Base-by-base conservation (phyloP, 2,329 filamentous ascomycete genomes). In the Gnomoniopsis sp. region DNA sequence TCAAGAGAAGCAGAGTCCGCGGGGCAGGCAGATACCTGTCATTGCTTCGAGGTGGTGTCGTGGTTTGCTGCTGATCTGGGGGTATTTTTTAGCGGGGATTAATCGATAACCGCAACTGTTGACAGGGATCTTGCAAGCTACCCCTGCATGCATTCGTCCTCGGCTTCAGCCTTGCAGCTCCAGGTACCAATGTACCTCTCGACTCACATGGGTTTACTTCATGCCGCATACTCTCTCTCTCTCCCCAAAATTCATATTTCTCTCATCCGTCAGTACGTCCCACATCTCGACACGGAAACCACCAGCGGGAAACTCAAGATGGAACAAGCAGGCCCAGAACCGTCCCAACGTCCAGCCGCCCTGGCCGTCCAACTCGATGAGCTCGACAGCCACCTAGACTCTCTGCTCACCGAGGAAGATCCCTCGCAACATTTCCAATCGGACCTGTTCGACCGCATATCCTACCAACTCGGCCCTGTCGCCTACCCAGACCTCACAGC, bases 331-430 rank as follows among this genome's bases (percentile, higher is more conserved):
- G 59, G 59, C 26, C 15, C 51, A n/a, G 56, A 47, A 41, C 46
- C 44, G 14, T 33, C 56, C 26, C 21, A 57, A 44, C 38, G 38
- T 17, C 34, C 44, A 33, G 30, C 36, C 21, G 14, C 52, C 21
- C 47, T 56, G 30, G 23, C 55, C 11, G 33, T 51, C 4, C 60
- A 58, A 10, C 72, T 86, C 19, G 74, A 79, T 22, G 81, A 84
- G 63, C 75, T 88, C 22, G 75, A 81, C 51, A 68, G 67, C 22
- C 85, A 87, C 67, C 73, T 88, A 17, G 74, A 79, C 53, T 70
- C 77, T 30, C 72, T 87, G n/a, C 62, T 76, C 19, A 38, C 54
- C 3, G 43, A 55, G 21, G 67, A 71, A 26, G 75, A 79, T 60
- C 72, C 78, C 19, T 71, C 72, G 0, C 68, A 75, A 1, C 68